These are phyloP conservation scores for Backusella sp. DNA, from an alignment of 192 early-diverging fungal species.

Conservation along the genomic window DNA sequence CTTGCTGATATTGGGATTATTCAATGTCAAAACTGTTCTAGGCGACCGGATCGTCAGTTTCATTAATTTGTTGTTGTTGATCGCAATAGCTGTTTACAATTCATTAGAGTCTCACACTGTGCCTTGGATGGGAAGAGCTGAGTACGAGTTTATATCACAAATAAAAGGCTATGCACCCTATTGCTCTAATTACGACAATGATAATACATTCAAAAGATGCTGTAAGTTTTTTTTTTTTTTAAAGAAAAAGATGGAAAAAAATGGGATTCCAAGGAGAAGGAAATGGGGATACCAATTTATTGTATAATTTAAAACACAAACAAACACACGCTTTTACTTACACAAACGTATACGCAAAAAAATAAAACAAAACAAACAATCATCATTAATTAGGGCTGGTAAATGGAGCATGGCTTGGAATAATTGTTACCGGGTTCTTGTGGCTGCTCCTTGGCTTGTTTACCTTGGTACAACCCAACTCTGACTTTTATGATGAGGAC, in stretches of 20 bases:
- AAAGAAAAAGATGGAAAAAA: not conserved
- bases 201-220: conserved; percentile 6
- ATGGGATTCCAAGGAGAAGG: not conserved
- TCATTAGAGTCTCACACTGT: not conserved
- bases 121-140: not conserved
- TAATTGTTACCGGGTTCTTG: not conserved
- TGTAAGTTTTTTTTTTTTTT: conserved; percentile 3
- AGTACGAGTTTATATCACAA: not conserved
- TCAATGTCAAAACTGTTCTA: not conserved
- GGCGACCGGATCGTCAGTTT: not conserved
- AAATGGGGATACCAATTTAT: not conserved
- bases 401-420: conserved; percentile 14
- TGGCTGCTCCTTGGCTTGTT: conserved; percentile 15
- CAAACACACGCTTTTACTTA: not conserved
- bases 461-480: conserved; percentile 3
- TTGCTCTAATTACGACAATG: conserved; percentile 1
- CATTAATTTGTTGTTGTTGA: not conserved
- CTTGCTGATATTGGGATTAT: not conserved
- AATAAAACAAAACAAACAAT: not conserved
- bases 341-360: not conserved
- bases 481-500: conserved; percentile 5
- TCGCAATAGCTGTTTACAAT: conserved; percentile 10
- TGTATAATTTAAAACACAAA: not conserved
- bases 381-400: conserved; percentile 1
- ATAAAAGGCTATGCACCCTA: not conserved